Evolutionary conservation across 2,329 filamentous ascomycete species (phyloP), one percentile per base, ranked within the genome.

Genomic region (Botrytis tulipae): DNA sequence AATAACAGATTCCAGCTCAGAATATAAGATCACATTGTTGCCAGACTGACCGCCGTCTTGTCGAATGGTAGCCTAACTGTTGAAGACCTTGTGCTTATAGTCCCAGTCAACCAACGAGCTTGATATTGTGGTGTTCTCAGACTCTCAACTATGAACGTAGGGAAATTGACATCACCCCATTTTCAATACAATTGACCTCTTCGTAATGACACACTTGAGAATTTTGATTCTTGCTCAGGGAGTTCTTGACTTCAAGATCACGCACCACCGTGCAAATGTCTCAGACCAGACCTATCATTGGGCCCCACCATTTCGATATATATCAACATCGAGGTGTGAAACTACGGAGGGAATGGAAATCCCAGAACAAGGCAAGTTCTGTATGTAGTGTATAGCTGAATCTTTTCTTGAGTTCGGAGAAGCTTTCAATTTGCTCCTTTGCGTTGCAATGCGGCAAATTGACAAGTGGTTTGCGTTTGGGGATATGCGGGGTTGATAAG

Each of bases 181-280:
- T 9, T 29, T 0, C n/a, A 29, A 29, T 3, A 54, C 5, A n/a
- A 16, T 7, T n/a, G 6, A 14, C 25, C 16, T 25, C 48, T 16
- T n/a, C 48, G n/a, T 54, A 16, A 7, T 54, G 48, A 54, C 5
- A 54, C 48, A 54, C 48, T 54, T n/a, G 25, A 54, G 25, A 54
- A 7, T 9, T 54, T n/a, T 16, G 51, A 32, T 57, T 29, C 51
- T 57, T 29, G n/a, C 14, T 18, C 29, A 18, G n/a, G 7, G 51
- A 57, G 51, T 57, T 57, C 51, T 32, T 57, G 51, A 29, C 51
- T 57, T 57, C 51, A 57, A 57, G 51, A 57, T 57, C n/a, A 57
- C n/a, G n/a, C 14, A 18, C 51, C 14, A 57, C 18, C 9, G n/a
- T 32, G 51, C 14, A 57, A 16, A 57, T 57, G 51, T 29, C 51